Conservation (phyloP, 805 yeast species). For the Yarrowia yakushimensis region DNA sequence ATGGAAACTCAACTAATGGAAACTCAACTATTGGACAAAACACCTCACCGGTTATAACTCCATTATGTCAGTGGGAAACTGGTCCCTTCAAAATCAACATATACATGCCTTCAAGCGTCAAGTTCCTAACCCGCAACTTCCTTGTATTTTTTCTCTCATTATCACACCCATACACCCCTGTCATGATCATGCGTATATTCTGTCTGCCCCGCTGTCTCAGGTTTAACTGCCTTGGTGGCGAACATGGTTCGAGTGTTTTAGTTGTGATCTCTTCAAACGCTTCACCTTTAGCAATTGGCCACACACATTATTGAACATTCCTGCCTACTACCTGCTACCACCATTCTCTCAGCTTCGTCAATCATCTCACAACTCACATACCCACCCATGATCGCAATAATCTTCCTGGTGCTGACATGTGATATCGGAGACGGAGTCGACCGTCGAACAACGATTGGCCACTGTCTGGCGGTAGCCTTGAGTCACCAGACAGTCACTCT, state of each 20-base stretch:
- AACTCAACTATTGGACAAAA: no score
- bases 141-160: not conserved
- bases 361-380: no score
- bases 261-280: not conserved
- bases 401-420: not conserved
- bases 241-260: not conserved
- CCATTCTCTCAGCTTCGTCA: not conserved
- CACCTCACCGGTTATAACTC: no score
- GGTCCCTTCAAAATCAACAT: no score
- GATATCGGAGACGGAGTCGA: constrained; percentile 17
- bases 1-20: no score
- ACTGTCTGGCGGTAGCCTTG: constrained; percentile 14
- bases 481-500: constrained; percentile 11
- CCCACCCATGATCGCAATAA: constrained; percentile 11
- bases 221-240: not conserved
- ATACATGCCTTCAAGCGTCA: no score
- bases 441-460: constrained; percentile 9
- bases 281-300: not conserved
- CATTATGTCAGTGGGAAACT: no score
- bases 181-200: not conserved
- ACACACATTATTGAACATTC: no score
- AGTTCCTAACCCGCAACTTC: no score
- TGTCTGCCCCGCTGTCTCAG: not conserved
- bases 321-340: not conserved
- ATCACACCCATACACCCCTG: not conserved